Evolutionary conservation across 768 basidiomycete species (phyloP).

Genomic region (Kwoniella shandongensis): DNA sequence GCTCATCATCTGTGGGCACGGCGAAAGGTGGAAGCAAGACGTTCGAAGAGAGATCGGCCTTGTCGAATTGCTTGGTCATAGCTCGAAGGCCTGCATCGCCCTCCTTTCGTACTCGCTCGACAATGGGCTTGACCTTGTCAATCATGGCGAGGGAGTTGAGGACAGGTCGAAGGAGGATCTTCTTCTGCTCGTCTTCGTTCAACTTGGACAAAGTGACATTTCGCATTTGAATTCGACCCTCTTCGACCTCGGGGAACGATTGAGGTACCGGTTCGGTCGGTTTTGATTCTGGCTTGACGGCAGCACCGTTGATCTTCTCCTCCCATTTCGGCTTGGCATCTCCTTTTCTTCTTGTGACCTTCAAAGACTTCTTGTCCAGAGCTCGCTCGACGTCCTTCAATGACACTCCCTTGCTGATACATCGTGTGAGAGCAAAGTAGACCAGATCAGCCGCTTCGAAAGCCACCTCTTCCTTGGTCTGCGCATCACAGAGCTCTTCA

Average conservation of each 20-base stretch:
- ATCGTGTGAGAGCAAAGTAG: constrained; percentile 86
- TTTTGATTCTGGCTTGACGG: constrained; percentile 35
- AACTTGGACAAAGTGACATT: constrained; percentile 62
- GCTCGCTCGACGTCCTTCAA: constrained; percentile 79
- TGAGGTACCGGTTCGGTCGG: constrained; percentile 49
- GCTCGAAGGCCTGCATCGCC: constrained; percentile 86
- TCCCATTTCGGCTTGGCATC: constrained; percentile 79
- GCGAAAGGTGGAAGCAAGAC: constrained; percentile 77
- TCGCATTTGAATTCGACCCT: constrained; percentile 68
- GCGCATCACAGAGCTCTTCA: constrained; percentile 79
- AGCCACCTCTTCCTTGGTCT: constrained; percentile 75
- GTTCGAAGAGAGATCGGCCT: constrained; percentile 67
- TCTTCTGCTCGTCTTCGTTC: constrained; percentile 60
- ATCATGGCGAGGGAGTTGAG: constrained; percentile 86
- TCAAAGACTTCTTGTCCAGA: constrained; percentile 79
- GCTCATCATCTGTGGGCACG: constrained; percentile 57
- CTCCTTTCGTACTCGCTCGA: constrained; percentile 74
- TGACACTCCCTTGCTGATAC: constrained; percentile 75
- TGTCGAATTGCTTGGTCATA: constrained; percentile 91
- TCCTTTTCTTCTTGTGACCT: constrained; percentile 80
- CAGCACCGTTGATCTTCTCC: constrained; percentile 57
- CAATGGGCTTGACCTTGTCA: constrained; percentile 87
- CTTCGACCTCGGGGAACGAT: constrained; percentile 39
- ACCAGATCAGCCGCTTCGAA: constrained; percentile 94
- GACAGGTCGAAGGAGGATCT: constrained; percentile 82